phyloP scores from a whole-genome alignment of 2,329 filamentous ascomycete genomes.

The Xylaria polymorpha region DNA sequence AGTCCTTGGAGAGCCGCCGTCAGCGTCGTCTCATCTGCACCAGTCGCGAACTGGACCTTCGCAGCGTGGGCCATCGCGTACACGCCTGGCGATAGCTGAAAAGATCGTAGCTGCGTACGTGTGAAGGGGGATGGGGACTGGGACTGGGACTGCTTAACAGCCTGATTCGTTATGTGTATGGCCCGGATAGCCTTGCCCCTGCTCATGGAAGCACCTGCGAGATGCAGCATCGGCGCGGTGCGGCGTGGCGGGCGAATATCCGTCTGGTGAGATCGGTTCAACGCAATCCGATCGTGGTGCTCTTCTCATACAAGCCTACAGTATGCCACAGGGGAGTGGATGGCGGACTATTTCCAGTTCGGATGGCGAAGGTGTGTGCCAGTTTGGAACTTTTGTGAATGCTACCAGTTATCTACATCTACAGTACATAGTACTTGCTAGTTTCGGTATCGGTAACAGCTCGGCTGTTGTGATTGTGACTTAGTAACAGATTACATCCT shows the following conservation, averaged over 20 bases:
- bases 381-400: constrained; percentile 6
- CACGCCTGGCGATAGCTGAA: constrained; percentile 30
- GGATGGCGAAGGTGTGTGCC: not conserved
- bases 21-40: constrained; percentile 56
- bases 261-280: constrained; percentile 28
- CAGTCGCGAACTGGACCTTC: constrained; percentile 56
- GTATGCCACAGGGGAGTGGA: not conserved
- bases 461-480: constrained; percentile 26
- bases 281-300: not conserved
- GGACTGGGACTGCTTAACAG: constrained; percentile 9
- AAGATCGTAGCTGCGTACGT: constrained; percentile 18
- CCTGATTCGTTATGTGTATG: constrained; percentile 23
- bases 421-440: no score
- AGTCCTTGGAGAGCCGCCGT: constrained; percentile 52
- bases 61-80: constrained; percentile 25
- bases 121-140: constrained; percentile 14
- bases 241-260: constrained; percentile 32
- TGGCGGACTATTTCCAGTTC: not conserved
- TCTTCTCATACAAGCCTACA: constrained; percentile 2
- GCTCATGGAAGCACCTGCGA: constrained; percentile 21
- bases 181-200: constrained; percentile 22
- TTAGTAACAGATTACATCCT: not conserved
- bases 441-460: constrained; percentile 17
- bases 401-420: not conserved
- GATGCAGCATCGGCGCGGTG: constrained; percentile 23